Evolutionary conservation across 2,329 filamentous ascomycete species (phyloP), one percentile per base, ranked within the genome.

Genomic region (Decorospora gaudefroyi): DNA sequence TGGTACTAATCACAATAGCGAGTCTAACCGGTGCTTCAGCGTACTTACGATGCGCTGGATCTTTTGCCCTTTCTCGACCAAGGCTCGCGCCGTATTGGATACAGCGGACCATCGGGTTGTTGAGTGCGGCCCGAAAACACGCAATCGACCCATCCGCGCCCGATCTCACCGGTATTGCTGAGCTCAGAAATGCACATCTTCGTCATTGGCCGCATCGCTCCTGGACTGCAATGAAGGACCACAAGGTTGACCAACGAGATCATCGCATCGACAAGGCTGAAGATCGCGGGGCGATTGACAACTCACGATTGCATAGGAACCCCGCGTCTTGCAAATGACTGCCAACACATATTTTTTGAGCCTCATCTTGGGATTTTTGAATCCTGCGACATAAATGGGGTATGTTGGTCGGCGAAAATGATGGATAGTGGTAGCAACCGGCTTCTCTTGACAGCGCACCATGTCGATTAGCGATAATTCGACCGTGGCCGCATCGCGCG

Each of bases 251-350:
- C 34, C 31, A 42, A 42, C 39, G 18, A 16, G 31, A 42, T 29
- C 31, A 21, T 6, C 31, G 25, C 13, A 19, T 10, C 17, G 4
- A 30, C 16, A 32, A 28, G 28, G 41, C 27, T 44, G 34, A 32
- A 16, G 31, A 39, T 28, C n/a, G 9, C 12, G 10, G 6, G 41
- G 16, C 15, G 27, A 23, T 4, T 31, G 42, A 46, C 37, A 41
- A 31, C 37, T 46, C 42, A 46, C 11, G 36, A 22, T n/a, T 36
- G 31, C 37, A 46, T 46, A 22, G 1, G 15, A 1, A 36, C 43
- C 26, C 25, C 17, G 26, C 26, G 18, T 27, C 28, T 21, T 19
- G 12, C 4, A 11, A 13, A n/a, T 28, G 3, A 3, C 4, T 46
- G 25, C 30, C 37, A 36, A 9, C 21, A 26, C 31, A 42, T 27